Conservation (phyloP, 805 yeast genomes). For the Kodamaea sagamina region DNA sequence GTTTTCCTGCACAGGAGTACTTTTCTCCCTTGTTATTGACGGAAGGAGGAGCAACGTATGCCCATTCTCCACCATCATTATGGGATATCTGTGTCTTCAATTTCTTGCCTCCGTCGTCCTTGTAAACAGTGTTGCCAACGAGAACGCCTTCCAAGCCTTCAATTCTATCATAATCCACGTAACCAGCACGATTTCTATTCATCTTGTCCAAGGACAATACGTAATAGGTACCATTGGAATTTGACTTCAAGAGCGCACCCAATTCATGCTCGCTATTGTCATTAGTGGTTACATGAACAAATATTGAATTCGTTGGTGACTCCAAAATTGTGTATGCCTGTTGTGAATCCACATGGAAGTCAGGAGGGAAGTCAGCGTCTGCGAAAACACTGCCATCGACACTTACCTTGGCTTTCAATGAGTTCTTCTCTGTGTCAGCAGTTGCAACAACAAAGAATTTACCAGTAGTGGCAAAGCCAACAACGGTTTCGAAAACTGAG, state of each 20-base stretch:
- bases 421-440: conserved; percentile 44
- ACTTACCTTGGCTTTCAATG: conserved; percentile 69
- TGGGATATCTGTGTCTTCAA: conserved; percentile 76
- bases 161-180: conserved; percentile 85
- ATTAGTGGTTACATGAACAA: conserved; percentile 79
- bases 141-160: conserved; percentile 85
- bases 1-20: conserved; percentile 51
- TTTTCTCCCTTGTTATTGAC: conserved; percentile 61
- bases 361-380: conserved; percentile 72
- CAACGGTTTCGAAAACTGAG: conserved; percentile 54
- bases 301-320: conserved; percentile 67
- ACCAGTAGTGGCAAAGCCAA: conserved; percentile 74
- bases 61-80: conserved; percentile 93
- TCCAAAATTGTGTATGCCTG: conserved; percentile 74
- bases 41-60: conserved; percentile 65
- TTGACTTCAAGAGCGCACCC: conserved; percentile 84
- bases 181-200: conserved; percentile 72
- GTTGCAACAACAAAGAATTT: conserved; percentile 75
- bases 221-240: conserved; percentile 88
- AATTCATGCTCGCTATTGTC: conserved; percentile 52
- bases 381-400: conserved; percentile 78
- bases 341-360: conserved; percentile 57
- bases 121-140: conserved; percentile 64
- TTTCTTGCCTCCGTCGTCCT: conserved; percentile 49
- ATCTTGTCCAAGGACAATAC: conserved; percentile 67